Percentiles rank a stretch among this genome's conserved stretches.
Evolutionary conservation across 768 basidiomycete species (phyloP).

Genomic region (Boletus sp.): DNA sequence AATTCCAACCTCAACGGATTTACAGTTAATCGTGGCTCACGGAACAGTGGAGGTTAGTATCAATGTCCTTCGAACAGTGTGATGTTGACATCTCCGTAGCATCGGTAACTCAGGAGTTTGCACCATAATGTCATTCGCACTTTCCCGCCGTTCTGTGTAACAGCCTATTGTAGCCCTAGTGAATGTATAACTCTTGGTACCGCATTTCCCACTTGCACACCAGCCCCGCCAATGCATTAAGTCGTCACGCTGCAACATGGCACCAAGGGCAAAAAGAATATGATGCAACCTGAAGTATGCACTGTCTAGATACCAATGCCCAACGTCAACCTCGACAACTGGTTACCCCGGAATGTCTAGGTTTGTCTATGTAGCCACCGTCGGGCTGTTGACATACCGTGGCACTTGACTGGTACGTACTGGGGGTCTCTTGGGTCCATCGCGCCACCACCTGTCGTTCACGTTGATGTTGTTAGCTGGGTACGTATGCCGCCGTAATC

Average conservation of each 20-base stretch:
- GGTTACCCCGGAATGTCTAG: background rate
- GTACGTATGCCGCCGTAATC: too few relatives aligned
- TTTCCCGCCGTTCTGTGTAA: background rate
- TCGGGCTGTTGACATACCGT: background rate
- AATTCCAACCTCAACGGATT: background rate
- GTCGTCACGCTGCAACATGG: too few relatives aligned
- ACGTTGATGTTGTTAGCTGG: too few relatives aligned
- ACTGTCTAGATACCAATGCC: background rate
- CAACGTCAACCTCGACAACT: background rate
- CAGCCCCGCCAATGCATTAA: background rate
- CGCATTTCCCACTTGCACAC: background rate
- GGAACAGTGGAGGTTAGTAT: background rate
- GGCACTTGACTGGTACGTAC: background rate
- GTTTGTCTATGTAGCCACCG: background rate
- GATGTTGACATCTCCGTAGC: background rate
- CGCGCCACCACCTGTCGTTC: too few relatives aligned
- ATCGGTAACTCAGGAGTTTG: background rate
- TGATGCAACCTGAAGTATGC: too few relatives aligned
- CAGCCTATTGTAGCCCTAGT: background rate
- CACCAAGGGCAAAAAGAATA: too few relatives aligned
- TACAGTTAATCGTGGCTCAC: background rate
- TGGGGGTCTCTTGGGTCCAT: constrained; percentile 3
- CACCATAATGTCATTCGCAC: background rate
- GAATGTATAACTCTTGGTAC: background rate
- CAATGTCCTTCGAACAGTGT: background rate